Percentiles rank a stretch among this genome's conserved stretches.
These are phyloP conservation scores for Syzygium malaccense DNA, from an alignment of 441 rosid species.

Conservation along the genomic window DNA sequence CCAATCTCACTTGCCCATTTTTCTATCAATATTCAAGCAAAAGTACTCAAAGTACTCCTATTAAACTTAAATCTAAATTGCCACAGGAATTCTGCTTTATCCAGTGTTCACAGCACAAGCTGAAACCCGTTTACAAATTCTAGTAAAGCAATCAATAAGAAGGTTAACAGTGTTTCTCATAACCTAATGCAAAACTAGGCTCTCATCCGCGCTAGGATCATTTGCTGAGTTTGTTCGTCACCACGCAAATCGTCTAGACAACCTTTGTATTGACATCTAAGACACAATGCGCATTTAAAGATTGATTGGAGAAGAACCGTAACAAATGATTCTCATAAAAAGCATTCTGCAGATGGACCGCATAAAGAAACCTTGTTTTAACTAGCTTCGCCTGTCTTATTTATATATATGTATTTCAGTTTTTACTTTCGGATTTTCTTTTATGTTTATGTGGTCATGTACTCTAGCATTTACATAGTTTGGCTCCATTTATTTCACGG, in stretches of 20 bases:
- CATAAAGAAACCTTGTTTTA: too few species aligned
- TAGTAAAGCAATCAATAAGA: background rate
- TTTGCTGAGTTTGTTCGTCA: background rate
- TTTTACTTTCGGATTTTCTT: background rate
- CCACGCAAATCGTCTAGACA: background rate
- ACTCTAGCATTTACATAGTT: too few species aligned
- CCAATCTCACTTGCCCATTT: background rate
- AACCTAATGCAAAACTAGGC: background rate
- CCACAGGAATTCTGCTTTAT: background rate
- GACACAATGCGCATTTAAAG: background rate
- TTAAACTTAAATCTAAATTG: background rate
- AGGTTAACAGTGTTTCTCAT: background rate
- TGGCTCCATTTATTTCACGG: too few species aligned
- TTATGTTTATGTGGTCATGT: background rate
- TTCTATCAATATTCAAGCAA: background rate
- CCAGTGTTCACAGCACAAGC: background rate
- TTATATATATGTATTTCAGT: background rate
- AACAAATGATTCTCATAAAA: background rate
- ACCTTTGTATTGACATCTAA: background rate
- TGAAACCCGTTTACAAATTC: background rate
- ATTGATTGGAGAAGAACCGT: background rate
- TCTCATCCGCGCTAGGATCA: background rate
- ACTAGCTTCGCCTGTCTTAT: too few species aligned
- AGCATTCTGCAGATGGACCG: too few species aligned
- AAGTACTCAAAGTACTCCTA: background rate